Percentiles rank a stretch among this genome's conserved stretches.
Conservation (phyloP, 2,329 filamentous ascomycete species). For the Trichoderma lentiforme region DNA sequence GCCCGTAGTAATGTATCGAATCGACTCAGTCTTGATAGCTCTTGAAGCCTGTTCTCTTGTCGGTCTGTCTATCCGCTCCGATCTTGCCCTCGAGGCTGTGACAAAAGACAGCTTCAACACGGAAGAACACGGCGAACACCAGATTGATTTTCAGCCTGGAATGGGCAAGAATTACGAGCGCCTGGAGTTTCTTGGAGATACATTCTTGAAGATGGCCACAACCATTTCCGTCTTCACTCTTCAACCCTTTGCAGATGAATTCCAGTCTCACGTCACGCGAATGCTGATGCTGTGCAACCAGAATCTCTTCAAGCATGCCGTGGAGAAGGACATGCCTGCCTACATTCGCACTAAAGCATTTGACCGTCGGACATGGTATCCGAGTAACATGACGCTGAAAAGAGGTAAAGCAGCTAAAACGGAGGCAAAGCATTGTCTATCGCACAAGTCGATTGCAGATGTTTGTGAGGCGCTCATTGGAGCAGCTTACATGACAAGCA, state of each 20-base stretch:
- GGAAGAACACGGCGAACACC: slow-evolving; percentile 64
- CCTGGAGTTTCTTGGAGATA: slow-evolving; percentile 89
- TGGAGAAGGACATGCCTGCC: slow-evolving; percentile 61
- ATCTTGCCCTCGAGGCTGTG: slow-evolving; percentile 78
- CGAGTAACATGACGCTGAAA: slow-evolving; percentile 64
- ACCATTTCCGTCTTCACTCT: slow-evolving; percentile 80
- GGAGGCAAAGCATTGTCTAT: slow-evolving; percentile 60
- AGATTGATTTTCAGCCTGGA: slow-evolving; percentile 72
- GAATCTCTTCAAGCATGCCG: slow-evolving; percentile 77
- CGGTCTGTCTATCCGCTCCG: slow-evolving; percentile 60
- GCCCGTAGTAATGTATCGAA: slow-evolving; percentile 77
- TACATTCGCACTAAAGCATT: slow-evolving; percentile 84
- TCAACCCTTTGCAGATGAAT: slow-evolving; percentile 76
- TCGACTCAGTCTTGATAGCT: slow-evolving; percentile 79
- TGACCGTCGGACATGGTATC: slow-evolving; percentile 84
- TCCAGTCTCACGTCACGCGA: slow-evolving; percentile 81
- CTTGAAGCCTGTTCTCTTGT: slow-evolving; percentile 69
- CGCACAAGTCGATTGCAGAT: slow-evolving; percentile 89
- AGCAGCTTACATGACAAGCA: slow-evolving; percentile 62
- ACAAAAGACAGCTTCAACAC: slow-evolving; percentile 90
- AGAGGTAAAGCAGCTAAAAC: slow-evolving; percentile 62
- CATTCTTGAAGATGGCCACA: slow-evolving; percentile 92
- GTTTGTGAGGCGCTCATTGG: slow-evolving; percentile 94
- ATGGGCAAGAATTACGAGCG: slow-evolving; percentile 96
- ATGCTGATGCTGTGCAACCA: slow-evolving; percentile 91